Base-by-base conservation (phyloP, 2,329 filamentous ascomycete genomes). In the Penicillium griseofulvum region DNA sequence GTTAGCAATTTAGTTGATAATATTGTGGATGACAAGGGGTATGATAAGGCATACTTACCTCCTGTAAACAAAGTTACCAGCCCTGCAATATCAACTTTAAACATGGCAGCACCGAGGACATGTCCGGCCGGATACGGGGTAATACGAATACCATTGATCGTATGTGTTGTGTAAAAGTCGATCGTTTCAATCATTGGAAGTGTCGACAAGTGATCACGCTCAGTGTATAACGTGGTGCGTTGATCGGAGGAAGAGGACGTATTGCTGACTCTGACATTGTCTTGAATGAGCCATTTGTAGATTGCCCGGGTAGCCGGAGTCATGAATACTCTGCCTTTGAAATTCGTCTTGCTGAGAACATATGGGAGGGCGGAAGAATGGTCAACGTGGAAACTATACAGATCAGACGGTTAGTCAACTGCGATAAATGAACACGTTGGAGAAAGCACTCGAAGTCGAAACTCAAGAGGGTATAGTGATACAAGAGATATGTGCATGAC, bases 271-370 rank as follows among this genome's bases (percentile, higher is more conserved):
- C 94, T 87, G 42, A 99, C 90, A 63, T 91, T 96, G 75, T 99
- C 94, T 74, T 96, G 91, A 60, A 97, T 97, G 49, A 97, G 85
- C 93, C 94, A 97, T 77, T 97, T 97, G 83, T 99, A 99, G 72
- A 99, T 99, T 66, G 94, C 94, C 75, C 99, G 97, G 44, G 94
- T 99, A 1, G 94, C 91, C 79, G 99, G 94, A 49, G 94, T 99
- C 93, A 97, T 99, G 79, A 97, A 97, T 58, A 97, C 93, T 22
- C 92, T 87, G 46, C 94, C 94, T 62, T 89, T 88, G 80, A 99
- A 99, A 74, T 97, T 97, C 36, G 94, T 97, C 79, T 99, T 99
- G 62, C 93, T 90, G 62, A 99, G 83, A 56, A 99, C 94, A 72
- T 97, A 99, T 42, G 94, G 94, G 44, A 99, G 80, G n/a, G 93